A percentile compares a stretch with the other conserved stretches of the same genome.
Evolutionary conservation across 495 filamentous ascomycete genomes (phyloP).

Genomic region (Aspergillus avenaceus): DNA sequence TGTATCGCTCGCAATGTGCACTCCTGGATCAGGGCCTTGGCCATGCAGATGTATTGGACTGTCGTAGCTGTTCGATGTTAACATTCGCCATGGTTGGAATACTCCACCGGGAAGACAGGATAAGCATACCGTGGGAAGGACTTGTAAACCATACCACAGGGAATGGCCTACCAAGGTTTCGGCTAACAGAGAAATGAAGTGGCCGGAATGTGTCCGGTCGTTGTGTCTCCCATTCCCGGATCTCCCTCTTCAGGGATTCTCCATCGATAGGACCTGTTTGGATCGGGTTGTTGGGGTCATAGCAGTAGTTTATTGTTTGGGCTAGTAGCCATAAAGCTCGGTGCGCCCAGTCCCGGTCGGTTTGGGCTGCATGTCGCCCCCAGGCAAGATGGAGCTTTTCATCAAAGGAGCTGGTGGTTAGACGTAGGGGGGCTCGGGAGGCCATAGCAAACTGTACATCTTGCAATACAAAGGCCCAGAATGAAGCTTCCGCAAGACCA

Average conservation of each 20-base stretch:
- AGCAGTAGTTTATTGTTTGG: constrained; percentile 38
- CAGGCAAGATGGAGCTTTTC: constrained; percentile 31
- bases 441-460: constrained; percentile 40
- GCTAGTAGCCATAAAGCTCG: constrained; percentile 38
- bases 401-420: constrained; percentile 34
- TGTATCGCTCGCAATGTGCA: constrained; percentile 8
- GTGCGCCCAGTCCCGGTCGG: constrained; percentile 38
- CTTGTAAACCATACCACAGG: constrained; percentile 37
- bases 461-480: constrained; percentile 43
- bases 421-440: constrained; percentile 34
- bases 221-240: constrained; percentile 28
- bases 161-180: constrained; percentile 29
- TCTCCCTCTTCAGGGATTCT: constrained; percentile 22
- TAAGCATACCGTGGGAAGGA: constrained; percentile 31
- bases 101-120: background rate
- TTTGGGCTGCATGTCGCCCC: constrained; percentile 22
- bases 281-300: constrained; percentile 19
- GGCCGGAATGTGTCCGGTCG: constrained; percentile 32
- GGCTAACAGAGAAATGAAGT: constrained; percentile 31
- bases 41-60: constrained; percentile 37
- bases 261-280: constrained; percentile 16
- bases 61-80: constrained; percentile 25
- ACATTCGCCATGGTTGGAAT: background rate
- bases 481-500: constrained; percentile 36
- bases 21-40: constrained; percentile 31